Evolutionary conservation across 129 eudicot species (phyloP).

Genomic region (Oenanthe sinensis): DNA sequence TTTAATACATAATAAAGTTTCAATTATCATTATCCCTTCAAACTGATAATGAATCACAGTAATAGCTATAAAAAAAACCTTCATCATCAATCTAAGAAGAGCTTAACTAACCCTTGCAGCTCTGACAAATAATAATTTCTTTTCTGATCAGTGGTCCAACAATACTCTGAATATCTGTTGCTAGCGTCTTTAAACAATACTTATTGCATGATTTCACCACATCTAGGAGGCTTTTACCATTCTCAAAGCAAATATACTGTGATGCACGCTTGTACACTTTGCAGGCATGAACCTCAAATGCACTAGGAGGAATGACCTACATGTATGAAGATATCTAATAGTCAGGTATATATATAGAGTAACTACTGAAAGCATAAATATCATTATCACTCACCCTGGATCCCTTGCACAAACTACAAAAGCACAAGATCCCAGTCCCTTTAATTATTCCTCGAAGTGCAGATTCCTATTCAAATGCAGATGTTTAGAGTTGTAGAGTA

Average conservation of each 20-base stretch:
- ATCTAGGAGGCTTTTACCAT: constrained; percentile 79
- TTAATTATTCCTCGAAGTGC: constrained; percentile 56
- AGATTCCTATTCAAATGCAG: constrained; percentile 33
- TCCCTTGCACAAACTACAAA: constrained; percentile 69
- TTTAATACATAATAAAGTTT: background rate
- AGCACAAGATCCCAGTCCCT: constrained; percentile 73
- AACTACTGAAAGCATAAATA: background rate
- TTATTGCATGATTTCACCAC: constrained; percentile 61
- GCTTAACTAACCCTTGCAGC: constrained; percentile 23
- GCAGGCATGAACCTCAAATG: constrained; percentile 86
- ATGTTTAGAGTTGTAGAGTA: background rate
- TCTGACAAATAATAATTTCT: constrained; percentile 17
- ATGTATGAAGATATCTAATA: background rate
- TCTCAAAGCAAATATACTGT: constrained; percentile 68
- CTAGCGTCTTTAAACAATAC: constrained; percentile 38
- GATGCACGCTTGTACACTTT: constrained; percentile 70
- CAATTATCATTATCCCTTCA: background rate
- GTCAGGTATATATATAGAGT: constrained; percentile 4
- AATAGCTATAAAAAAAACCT: background rate
- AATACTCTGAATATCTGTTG: constrained; percentile 48
- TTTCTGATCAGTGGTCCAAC: constrained; percentile 65
- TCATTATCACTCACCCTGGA: constrained; percentile 51
- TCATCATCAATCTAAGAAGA: background rate
- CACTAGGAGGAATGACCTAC: constrained; percentile 73
- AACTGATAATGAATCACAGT: background rate